Percentiles rank a stretch among this genome's conserved stretches.
These are phyloP conservation scores for Starmerella tilneyi DNA, from an alignment of 805 yeast species.

Conservation along the genomic window DNA sequence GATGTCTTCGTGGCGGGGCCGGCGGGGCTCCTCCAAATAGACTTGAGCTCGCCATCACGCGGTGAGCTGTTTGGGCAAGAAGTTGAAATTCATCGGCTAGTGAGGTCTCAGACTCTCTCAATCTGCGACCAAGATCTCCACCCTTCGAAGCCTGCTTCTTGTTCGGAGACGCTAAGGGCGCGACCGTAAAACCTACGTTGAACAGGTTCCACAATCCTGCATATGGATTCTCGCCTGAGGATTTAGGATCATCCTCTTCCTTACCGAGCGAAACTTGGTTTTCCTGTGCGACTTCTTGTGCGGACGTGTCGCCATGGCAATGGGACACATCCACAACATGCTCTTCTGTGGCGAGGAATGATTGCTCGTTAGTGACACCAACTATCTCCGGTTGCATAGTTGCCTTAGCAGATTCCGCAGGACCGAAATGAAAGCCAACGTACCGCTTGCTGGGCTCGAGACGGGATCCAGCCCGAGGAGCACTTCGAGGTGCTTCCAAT, in stretches of 20 bases:
- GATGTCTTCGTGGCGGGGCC: neutral
- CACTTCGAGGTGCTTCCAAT: too few relatives aligned
- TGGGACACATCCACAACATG: too few relatives aligned
- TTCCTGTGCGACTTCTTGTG: too few relatives aligned
- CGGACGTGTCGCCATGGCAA: too few relatives aligned
- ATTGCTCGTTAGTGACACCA: too few relatives aligned
- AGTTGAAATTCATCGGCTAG: conserved; percentile 15
- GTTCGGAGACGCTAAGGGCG: conserved; percentile 3
- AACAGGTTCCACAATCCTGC: conserved; percentile 21
- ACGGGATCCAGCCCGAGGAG: neutral
- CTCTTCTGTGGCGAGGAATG: too few relatives aligned
- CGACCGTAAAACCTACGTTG: conserved; percentile 22
- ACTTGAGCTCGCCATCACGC: conserved; percentile 14
- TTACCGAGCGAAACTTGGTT: too few relatives aligned
- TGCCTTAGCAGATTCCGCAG: too few relatives aligned
- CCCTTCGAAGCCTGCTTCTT: neutral
- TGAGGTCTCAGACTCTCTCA: neutral
- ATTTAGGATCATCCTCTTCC: too few relatives aligned
- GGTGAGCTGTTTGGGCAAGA: conserved; percentile 15
- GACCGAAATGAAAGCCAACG: conserved; percentile 1
- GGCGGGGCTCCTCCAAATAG: conserved; percentile 21
- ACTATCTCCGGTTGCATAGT: too few relatives aligned
- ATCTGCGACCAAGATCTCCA: neutral
- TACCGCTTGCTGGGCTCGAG: conserved; percentile 1
- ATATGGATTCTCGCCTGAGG: neutral